These are phyloP conservation scores for Crepidotus sp. DNA, from an alignment of 1,284 basidiomycete genomes.

Conservation along the genomic window DNA sequence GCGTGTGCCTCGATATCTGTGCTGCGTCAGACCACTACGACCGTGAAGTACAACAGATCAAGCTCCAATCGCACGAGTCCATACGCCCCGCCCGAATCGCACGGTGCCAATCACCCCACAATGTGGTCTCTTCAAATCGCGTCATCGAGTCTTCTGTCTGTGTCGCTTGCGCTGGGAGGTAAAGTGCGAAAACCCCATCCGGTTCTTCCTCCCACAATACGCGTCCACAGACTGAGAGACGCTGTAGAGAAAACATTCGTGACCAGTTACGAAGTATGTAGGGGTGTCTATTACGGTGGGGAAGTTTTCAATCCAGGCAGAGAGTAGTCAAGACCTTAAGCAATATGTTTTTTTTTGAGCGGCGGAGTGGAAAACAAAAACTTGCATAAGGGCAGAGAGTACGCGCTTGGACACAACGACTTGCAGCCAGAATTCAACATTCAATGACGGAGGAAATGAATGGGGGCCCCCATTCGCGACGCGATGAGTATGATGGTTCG, in stretches of 20 bases:
- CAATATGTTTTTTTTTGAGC: too few relatives aligned
- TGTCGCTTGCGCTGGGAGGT: background rate
- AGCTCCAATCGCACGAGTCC: too few relatives aligned
- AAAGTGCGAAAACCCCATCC: constrained; percentile 12
- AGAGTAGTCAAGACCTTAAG: too few relatives aligned
- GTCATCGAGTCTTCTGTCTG: background rate
- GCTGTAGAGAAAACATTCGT: constrained; percentile 14
- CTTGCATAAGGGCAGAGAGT: too few relatives aligned
- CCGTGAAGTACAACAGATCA: too few relatives aligned
- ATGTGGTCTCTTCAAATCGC: background rate
- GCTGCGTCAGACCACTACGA: too few relatives aligned
- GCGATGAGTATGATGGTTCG: constrained; percentile 9
- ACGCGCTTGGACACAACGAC: constrained; percentile 40
- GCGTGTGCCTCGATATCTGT: too few relatives aligned
- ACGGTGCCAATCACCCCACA: too few relatives aligned
- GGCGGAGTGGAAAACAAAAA: too few relatives aligned
- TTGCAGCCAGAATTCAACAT: constrained; percentile 32
- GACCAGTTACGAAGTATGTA: constrained; percentile 15
- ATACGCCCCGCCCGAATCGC: too few relatives aligned
- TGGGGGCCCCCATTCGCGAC: constrained; percentile 10
- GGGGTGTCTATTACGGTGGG: background rate
- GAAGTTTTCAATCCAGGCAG: too few relatives aligned
- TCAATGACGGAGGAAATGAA: constrained; percentile 15
- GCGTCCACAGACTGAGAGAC: constrained; percentile 7
- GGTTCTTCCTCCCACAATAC: constrained; percentile 3